These are phyloP conservation scores for Lachancea cidri DNA, from an alignment of 805 yeast genomes.

Conservation along the genomic window DNA sequence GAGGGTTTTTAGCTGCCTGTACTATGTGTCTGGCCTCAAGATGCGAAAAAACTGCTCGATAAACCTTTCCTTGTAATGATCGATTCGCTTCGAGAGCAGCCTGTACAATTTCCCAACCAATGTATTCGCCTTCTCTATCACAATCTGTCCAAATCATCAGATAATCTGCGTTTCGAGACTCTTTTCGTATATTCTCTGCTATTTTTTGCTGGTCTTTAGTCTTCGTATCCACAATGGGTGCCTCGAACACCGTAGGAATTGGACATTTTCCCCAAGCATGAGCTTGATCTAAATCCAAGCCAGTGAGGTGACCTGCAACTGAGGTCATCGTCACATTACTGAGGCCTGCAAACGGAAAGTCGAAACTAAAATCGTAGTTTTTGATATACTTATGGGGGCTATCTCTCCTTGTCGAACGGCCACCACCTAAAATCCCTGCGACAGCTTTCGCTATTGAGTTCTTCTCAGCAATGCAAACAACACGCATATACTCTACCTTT, in stretches of 20 bases:
- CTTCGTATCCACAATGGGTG: constrained; percentile 49
- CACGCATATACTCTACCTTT: constrained; percentile 26
- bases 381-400: constrained; percentile 58
- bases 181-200: constrained; percentile 60
- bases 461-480: constrained; percentile 95
- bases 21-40: constrained; percentile 69
- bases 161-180: constrained; percentile 53
- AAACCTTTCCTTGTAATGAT: constrained; percentile 43
- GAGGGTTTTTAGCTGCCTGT: constrained; percentile 69
- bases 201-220: constrained; percentile 43
- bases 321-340: constrained; percentile 90
- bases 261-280: constrained; percentile 55
- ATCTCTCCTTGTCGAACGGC: constrained; percentile 43
- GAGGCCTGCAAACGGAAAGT: constrained; percentile 45
- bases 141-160: constrained; percentile 98
- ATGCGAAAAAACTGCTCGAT: constrained; percentile 85
- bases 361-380: constrained; percentile 72
- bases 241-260: constrained; percentile 65
- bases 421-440: constrained; percentile 64
- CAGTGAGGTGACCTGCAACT: constrained; percentile 80
- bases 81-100: constrained; percentile 51
- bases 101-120: constrained; percentile 75
- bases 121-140: constrained; percentile 93
- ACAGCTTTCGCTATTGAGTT: constrained; percentile 91
- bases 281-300: constrained; percentile 56